Evolutionary conservation across 2,329 filamentous ascomycete species (phyloP).

Genomic region (Monilinia vaccinii-corymbosi): DNA sequence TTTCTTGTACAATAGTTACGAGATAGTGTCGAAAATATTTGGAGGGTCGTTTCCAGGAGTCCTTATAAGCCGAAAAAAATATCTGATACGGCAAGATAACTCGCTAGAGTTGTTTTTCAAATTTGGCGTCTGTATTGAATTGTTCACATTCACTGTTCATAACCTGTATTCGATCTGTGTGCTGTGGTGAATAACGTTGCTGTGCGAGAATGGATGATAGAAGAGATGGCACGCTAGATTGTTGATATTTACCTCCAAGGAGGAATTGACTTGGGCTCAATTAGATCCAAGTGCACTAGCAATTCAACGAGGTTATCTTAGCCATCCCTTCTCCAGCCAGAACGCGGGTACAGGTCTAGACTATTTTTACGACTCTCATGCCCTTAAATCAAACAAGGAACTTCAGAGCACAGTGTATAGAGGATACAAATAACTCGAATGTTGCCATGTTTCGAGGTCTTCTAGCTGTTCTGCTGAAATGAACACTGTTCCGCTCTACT

Average conservation of each 20-base stretch:
- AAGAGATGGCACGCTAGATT: no score
- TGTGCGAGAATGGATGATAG: no score
- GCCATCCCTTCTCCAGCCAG: background rate
- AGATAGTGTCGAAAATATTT: background rate
- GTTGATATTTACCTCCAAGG: background rate
- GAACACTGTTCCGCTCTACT: background rate
- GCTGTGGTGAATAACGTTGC: background rate
- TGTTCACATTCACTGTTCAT: background rate
- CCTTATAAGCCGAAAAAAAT: background rate
- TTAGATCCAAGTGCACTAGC: background rate
- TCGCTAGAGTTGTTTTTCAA: background rate
- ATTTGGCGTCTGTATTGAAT: background rate
- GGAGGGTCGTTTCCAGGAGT: background rate
- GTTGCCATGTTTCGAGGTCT: background rate
- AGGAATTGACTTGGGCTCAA: background rate
- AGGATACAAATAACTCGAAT: background rate
- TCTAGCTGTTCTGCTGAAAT: background rate
- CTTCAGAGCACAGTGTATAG: background rate
- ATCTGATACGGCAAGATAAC: background rate
- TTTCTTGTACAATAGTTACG: background rate
- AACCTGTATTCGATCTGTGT: background rate
- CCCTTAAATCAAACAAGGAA: background rate
- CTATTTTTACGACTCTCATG: background rate
- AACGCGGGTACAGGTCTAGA: background rate
- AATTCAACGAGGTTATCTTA: background rate